Evolutionary conservation across 257 asterid species (phyloP).

Genomic region (Scutellaria galericulata): DNA sequence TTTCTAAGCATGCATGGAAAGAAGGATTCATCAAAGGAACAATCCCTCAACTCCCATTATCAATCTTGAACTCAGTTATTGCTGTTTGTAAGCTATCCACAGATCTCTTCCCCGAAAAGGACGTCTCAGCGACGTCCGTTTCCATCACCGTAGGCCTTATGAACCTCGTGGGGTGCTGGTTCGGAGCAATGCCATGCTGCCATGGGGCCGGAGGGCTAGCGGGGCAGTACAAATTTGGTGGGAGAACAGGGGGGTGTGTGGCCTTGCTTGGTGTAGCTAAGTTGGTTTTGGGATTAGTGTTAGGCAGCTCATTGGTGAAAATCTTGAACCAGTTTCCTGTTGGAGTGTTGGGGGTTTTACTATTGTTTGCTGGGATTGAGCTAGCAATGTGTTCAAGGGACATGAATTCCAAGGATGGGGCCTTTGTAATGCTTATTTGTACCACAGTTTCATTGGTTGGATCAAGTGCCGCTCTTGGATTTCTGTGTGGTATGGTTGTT

Average conservation of each 20-base stretch:
- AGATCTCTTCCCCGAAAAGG: slow-evolving; percentile 72
- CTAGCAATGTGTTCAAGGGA: slow-evolving; percentile 69
- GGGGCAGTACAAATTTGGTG: slow-evolving; percentile 87
- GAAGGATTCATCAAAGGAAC: slow-evolving; percentile 81
- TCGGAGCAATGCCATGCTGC: slow-evolving; percentile 86
- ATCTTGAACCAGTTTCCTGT: slow-evolving; percentile 68
- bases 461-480: slow-evolving; percentile 80
- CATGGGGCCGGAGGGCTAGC: slow-evolving; percentile 91
- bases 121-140: slow-evolving; percentile 66
- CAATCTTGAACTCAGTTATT: slow-evolving; percentile 73
- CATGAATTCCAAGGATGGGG: slow-evolving; percentile 60
- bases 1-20: slow-evolving; percentile 69
- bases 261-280: slow-evolving; percentile 76
- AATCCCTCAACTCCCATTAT: slow-evolving; percentile 74
- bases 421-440: slow-evolving; percentile 70
- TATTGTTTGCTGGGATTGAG: slow-evolving; percentile 81
- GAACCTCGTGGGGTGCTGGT: slow-evolving; percentile 84
- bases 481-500: slow-evolving; percentile 68
- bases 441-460: slow-evolving; percentile 71
- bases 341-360: slow-evolving; percentile 66
- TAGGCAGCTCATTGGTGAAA: slow-evolving; percentile 71
- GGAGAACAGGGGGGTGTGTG: slow-evolving; percentile 78
- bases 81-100: slow-evolving; percentile 79
- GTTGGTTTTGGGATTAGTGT: slow-evolving; percentile 57
- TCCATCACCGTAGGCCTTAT: slow-evolving; percentile 75